Base-by-base conservation (phyloP, 805 yeast genomes). In the Blastobotrys peoriensis region DNA sequence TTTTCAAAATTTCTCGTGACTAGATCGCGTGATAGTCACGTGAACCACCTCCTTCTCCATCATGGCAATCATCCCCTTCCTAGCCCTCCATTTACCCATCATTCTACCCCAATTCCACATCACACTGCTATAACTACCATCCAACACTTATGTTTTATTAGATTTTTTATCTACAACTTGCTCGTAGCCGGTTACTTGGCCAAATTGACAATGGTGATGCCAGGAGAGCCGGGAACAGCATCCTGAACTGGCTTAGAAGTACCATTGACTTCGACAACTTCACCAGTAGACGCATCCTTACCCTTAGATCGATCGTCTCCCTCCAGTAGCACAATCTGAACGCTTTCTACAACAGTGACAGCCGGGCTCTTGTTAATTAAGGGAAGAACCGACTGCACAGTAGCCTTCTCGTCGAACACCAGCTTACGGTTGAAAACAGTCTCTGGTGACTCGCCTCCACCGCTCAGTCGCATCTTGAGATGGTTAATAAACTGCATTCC, bases 401-500 rank as follows among this genome's bases (percentile, higher is more conserved):
- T 75, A 17, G 76, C 83, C 17, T 58, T 53, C 72, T 93, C 98
- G 64, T 81, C 74, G 66, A 87, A 93, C 27, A 81, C 74, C 54
- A 91, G 77, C 67, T 89, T 83, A 70, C 98, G 79, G 74, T 88
- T 82, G 74, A 93, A 87, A 20, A 93, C 96, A 42, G 76, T 76
- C 43, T 76, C 78, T 16, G 96, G 81, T 23, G 81, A 66, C 43
- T 55, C 59, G 6, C 63, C 63, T 23, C 60, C 60, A 27, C 53
- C 46, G 33, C 73, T 67, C 54, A 93, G 73, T 69, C 95, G 80
- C 62, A 82, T 86, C 67, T 93, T 89, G 65, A 93, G 71, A 56
- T 78, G 70, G 52, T 91, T 81, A 50, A 93, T 88, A 65, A 89
- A 91, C 48, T 98, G 98, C 98, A 93, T 93, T 48, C 96, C 97